A percentile compares a stretch with the other conserved stretches of the same genome.
phyloP scores from a whole-genome alignment of 78 protist species.

The Blattamonas nauphoetae region DNA sequence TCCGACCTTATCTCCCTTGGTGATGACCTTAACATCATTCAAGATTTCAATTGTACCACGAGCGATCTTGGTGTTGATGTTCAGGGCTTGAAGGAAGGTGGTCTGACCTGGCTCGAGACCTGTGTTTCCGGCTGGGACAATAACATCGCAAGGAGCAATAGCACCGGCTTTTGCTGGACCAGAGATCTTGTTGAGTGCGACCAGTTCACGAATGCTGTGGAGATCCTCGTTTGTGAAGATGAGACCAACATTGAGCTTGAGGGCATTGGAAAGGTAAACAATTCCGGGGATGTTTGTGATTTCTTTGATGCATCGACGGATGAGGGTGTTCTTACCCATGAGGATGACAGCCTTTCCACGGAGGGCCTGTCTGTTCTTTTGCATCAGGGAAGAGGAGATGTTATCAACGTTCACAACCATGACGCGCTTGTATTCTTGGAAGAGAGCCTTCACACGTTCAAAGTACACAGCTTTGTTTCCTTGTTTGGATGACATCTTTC shows the following conservation, averaged over 20 bases:
- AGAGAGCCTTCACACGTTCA: neutral
- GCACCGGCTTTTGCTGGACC: conserved; percentile 86
- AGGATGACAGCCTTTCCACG: conserved; percentile 84
- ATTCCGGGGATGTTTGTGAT: conserved; percentile 25
- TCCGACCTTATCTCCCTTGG: conserved; percentile 81
- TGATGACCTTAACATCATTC: conserved; percentile 68
- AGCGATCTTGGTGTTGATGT: conserved; percentile 94
- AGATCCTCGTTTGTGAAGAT: conserved; percentile 84
- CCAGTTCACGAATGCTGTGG: conserved; percentile 38
- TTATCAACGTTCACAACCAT: conserved; percentile 82
- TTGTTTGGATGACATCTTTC: neutral
- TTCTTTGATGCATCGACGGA: conserved; percentile 56
- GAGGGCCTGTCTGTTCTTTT: conserved; percentile 71
- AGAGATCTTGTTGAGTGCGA: conserved; percentile 44
- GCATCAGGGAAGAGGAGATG: conserved; percentile 91
- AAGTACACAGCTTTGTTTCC: conserved; percentile 29
- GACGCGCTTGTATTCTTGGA: conserved; percentile 36
- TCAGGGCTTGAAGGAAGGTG: conserved; percentile 94
- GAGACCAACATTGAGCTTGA: conserved; percentile 82
- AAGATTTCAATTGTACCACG: conserved; percentile 90
- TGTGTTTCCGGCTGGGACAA: conserved; percentile 86
- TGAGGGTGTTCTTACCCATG: conserved; percentile 95
- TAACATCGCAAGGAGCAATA: neutral
- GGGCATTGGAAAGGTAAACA: conserved; percentile 45
- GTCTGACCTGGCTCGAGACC: conserved; percentile 94